Evolutionary conservation across 331 rosid species (phyloP).

Genomic region (Pyracantha coccinea): DNA sequence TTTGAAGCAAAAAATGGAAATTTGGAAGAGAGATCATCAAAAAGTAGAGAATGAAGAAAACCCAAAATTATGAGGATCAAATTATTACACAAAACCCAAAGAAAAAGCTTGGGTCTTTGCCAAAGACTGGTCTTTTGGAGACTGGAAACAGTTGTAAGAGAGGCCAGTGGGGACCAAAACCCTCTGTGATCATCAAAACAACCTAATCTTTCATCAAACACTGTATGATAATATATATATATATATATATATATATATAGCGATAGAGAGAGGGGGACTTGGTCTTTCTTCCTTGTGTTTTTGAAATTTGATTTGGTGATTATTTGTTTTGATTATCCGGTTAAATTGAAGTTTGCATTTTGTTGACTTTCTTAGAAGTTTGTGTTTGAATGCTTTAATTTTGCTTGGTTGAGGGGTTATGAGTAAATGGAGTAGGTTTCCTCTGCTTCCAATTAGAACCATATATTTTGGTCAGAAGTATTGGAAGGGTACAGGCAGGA

Average conservation of each 20-base stretch:
- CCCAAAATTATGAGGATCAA: constrained; percentile 6
- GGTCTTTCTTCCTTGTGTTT: neutral
- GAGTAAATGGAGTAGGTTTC: neutral
- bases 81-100: neutral
- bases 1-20: neutral
- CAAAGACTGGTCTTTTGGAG: constrained; percentile 14
- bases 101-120: constrained; percentile 8
- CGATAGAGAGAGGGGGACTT: neutral
- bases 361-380: constrained; percentile 1
- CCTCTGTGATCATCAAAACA: neutral
- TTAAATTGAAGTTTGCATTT: neutral
- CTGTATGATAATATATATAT: neutral
- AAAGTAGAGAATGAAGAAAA: constrained; percentile 8
- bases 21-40: neutral
- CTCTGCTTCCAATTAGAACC: constrained; percentile 11
- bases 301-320: neutral
- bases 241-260: too few species aligned
- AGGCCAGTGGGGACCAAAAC: neutral
- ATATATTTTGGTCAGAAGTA: neutral
- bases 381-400: constrained; percentile 16
- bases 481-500: neutral
- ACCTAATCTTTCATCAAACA: constrained; percentile 4
- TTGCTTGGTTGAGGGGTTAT: constrained; percentile 20
- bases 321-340: neutral
- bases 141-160: constrained; percentile 12